phyloP scores from a whole-genome alignment of 192 early-diverging fungal genomes.

The Glomus cerebriforme region DNA sequence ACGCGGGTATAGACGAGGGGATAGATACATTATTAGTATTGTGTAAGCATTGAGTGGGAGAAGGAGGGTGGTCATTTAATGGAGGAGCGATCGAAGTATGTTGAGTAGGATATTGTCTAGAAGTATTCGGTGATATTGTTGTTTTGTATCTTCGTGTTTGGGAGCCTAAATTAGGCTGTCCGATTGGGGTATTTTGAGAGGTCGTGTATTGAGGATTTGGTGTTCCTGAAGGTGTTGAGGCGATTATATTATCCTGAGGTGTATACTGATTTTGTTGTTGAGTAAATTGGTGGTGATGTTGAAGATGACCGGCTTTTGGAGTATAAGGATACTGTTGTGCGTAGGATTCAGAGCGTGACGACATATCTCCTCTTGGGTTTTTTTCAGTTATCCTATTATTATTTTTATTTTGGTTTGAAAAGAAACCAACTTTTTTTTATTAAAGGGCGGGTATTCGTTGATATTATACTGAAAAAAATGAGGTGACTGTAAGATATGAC shows the following conservation, averaged over 20 bases:
- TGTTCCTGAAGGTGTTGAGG: not conserved
- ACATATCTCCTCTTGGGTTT: no score
- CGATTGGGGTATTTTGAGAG: not conserved
- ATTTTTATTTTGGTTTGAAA: no score
- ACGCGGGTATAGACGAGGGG: not conserved
- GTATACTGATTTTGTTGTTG: conserved; percentile 2
- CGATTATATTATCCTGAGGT: not conserved
- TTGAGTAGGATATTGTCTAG: not conserved
- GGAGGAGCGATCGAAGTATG: not conserved
- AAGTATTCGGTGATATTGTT: not conserved
- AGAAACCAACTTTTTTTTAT: no score
- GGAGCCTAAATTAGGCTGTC: not conserved
- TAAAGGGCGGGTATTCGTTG: no score
- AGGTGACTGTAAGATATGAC: no score
- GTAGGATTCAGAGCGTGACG: no score
- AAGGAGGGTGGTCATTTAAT: not conserved
- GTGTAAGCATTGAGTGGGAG: not conserved
- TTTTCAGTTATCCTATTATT: no score
- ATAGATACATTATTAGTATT: not conserved
- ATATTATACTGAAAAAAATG: no score
- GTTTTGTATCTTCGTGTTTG: not conserved
- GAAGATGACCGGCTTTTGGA: not conserved
- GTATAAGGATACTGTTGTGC: not conserved
- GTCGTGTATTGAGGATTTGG: not conserved
- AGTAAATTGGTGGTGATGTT: not conserved